These are phyloP conservation scores for cucumber (Cucumis sativus) DNA, from an alignment of 306 rosid species.

Conservation along the genomic window Cucumber_9930_V3 NC_026660.2:15178501-15179000, in stretches of 20 bases:
- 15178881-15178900: neutral
- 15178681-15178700: neutral
- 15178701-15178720: neutral
- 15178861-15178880: neutral
- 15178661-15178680: neutral
- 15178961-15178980: slow-evolving; percentile 12
- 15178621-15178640: too few species aligned
- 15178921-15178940: neutral
- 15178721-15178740: neutral
- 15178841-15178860: neutral
- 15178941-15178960: neutral
- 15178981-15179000: slow-evolving; percentile 8
- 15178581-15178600: too few species aligned
- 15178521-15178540: too few species aligned
- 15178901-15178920: neutral
- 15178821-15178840: too few species aligned
- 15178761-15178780: too few species aligned
- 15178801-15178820: too few species aligned
- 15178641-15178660: too few species aligned
- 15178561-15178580: too few species aligned
- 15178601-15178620: too few species aligned
- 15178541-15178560: too few species aligned
- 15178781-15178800: too few species aligned
- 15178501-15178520: too few species aligned
- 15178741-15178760: neutral